These are phyloP conservation scores for Rhododendron molle DNA, from an alignment of 148 eudicot genomes.

Conservation along the genomic window DNA sequence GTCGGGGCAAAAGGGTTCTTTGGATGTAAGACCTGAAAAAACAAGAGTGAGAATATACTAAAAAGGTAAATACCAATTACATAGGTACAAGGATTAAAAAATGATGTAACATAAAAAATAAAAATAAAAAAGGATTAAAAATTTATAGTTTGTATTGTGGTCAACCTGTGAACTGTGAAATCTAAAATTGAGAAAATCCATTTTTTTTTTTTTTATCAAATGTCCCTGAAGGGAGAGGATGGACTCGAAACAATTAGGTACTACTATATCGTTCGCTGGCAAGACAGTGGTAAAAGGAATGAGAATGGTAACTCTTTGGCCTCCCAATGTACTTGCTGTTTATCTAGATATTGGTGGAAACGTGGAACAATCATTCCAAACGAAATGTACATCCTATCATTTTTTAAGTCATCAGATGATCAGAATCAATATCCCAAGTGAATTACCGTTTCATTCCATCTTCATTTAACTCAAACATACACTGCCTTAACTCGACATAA, in stretches of 20 bases:
- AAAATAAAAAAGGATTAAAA: too few relatives aligned
- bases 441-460: not conserved
- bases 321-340: not conserved
- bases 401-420: not conserved
- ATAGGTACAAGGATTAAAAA: not conserved
- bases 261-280: not conserved
- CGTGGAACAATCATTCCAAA: not conserved
- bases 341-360: not conserved
- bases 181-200: not conserved
- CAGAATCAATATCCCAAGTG: not conserved
- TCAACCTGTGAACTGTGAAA: not conserved
- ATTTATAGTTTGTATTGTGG: not conserved
- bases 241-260: not conserved
- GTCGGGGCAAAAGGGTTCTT: constrained; percentile 98
- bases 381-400: not conserved
- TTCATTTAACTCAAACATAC: not conserved
- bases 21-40: constrained; percentile 83
- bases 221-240: not conserved
- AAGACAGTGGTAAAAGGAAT: not conserved
- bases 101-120: not conserved
- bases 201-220: not conserved
- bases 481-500: not conserved
- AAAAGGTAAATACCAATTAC: not conserved
- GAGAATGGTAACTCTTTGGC: not conserved
- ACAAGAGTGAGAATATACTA: not conserved